Evolutionary conservation across 2,329 filamentous ascomycete species (phyloP), one percentile per base, ranked within the genome.

Genomic region (Dryadomyces quercus-mongolicae): DNA sequence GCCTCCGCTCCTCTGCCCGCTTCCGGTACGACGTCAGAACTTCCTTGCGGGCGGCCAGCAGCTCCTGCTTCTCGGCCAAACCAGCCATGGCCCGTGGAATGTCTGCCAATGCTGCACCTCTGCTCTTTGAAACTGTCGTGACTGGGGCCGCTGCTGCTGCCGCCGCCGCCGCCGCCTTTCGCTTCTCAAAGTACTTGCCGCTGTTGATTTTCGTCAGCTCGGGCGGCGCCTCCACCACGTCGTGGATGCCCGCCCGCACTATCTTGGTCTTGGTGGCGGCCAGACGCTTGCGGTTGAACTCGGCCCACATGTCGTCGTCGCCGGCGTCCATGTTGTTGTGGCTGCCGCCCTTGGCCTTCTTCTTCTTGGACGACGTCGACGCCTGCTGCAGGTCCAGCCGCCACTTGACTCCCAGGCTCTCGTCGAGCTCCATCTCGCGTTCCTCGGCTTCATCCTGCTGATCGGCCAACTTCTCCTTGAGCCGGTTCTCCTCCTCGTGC

Each of bases 11-110:
- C 42, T 74, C 75, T 82, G 89, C 88, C 71, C 88, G 72, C 60
- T 77, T 77, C 57, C 87, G 73, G 66, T 92, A 92, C 46, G 80
- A 75, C 60, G 86, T 84, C 55, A 92, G 82, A n/a, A 91, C 81
- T 54, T 78, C 81, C 64, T 75, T 75, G 59, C 87, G 75, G 61
- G 85, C 81, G 51, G 72, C 77, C n/a, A 83, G 81, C 55, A 92
- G 65, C 68, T 89, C 85, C 64, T 89, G 86, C 67, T 85, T 76
- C 65, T 81, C 76, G 63, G 83, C 78, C 69, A 91, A 70, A 72
- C 84, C 88, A 15, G 85, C 87, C 42, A 80, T 82, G 3, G 76
- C 71, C 61, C 81, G 81, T 9, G 86, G 86, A 46, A 90, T 78
- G 65, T 86, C 81, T 1, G 74, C 80, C 22, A 87, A 82, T 56